Conservation (phyloP, 805 yeast species). For the Candida silvicultrix region DNA sequence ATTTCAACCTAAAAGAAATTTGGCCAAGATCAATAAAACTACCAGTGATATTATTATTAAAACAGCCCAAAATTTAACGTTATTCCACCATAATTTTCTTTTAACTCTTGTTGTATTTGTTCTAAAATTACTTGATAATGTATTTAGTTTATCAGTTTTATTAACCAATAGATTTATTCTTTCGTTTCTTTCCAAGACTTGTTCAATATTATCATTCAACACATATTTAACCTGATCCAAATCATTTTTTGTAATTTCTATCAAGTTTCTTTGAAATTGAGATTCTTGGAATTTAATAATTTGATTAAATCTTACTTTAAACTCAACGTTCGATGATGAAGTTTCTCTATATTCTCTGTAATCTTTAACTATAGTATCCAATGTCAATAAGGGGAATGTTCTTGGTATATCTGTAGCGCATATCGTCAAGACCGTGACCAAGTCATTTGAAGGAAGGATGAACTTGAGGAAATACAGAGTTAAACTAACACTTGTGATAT, state of each 20-base stretch:
- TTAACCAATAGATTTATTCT: slow-evolving; percentile 48
- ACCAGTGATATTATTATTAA: slow-evolving; percentile 14
- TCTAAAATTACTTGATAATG: slow-evolving; percentile 48
- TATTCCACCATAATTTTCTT: slow-evolving; percentile 51
- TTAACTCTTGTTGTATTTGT: slow-evolving; percentile 44
- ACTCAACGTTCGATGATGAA: slow-evolving; percentile 31
- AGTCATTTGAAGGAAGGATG: slow-evolving; percentile 16
- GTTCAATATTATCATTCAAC: slow-evolving; percentile 57
- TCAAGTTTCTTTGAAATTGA: slow-evolving; percentile 26
- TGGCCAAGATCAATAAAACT: background rate
- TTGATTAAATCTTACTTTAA: slow-evolving; percentile 49
- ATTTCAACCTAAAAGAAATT: background rate
- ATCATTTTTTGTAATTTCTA: slow-evolving; percentile 40
- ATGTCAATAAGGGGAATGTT: slow-evolving; percentile 13
- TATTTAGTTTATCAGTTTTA: slow-evolving; percentile 53
- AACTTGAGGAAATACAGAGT: slow-evolving; percentile 15
- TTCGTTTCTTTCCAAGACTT: slow-evolving; percentile 53
- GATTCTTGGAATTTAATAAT: slow-evolving; percentile 48
- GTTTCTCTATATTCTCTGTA: slow-evolving; percentile 33
- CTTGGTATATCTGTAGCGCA: slow-evolving; percentile 13
- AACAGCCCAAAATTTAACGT: slow-evolving; percentile 35
- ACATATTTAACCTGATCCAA: slow-evolving; percentile 48
- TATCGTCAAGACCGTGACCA: slow-evolving; percentile 17
- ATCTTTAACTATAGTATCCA: slow-evolving; percentile 34
- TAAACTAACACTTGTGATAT: slow-evolving; percentile 5